Evolutionary conservation across 352 stramenopile species (phyloP).

Genomic region (Globisporangium yorkense): DNA sequence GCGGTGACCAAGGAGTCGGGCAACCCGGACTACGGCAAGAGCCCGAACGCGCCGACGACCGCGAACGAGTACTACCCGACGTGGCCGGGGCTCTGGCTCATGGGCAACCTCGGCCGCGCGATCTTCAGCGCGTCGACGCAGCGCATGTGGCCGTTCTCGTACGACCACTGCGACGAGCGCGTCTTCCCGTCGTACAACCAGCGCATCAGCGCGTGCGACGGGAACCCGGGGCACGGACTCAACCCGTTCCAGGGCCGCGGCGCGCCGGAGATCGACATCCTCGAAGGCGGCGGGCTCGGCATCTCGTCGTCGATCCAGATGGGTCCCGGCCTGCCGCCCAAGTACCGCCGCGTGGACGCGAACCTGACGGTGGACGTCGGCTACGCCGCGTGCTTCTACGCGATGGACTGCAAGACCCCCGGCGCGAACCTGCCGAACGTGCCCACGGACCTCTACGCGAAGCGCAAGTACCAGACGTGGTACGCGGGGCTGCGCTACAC

Average conservation of each 20-base stretch:
- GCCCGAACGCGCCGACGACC: slow-evolving; percentile 46
- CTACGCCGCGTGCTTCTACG: slow-evolving; percentile 38
- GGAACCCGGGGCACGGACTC: slow-evolving; percentile 88
- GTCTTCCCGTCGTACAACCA: slow-evolving; percentile 73
- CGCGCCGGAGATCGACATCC: slow-evolving; percentile 94
- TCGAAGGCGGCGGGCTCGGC: slow-evolving; percentile 78
- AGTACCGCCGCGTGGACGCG: slow-evolving; percentile 35
- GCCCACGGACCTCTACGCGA: slow-evolving; percentile 31
- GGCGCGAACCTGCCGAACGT: slow-evolving; percentile 56
- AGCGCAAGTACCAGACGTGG: slow-evolving; percentile 37
- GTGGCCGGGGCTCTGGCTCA: slow-evolving; percentile 94
- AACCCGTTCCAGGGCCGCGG: slow-evolving; percentile 86
- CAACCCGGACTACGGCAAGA: slow-evolving; percentile 64
- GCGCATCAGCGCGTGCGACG: slow-evolving; percentile 87
- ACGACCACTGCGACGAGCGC: slow-evolving; percentile 88
- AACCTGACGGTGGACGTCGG: slow-evolving; percentile 24
- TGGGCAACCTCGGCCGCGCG: slow-evolving; percentile 93
- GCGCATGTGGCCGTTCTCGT: slow-evolving; percentile 95
- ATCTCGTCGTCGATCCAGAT: slow-evolving; percentile 79
- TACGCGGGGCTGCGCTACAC: slow-evolving; percentile 54
- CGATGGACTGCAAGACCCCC: slow-evolving; percentile 29
- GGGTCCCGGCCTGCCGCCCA: slow-evolving; percentile 42
- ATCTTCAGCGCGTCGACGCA: slow-evolving; percentile 93
- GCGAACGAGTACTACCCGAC: slow-evolving; percentile 51
- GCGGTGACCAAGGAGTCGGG: slow-evolving; percentile 54